phyloP scores from a whole-genome alignment of 148 eudicot species.

The Vaccinium corymbosum region DNA sequence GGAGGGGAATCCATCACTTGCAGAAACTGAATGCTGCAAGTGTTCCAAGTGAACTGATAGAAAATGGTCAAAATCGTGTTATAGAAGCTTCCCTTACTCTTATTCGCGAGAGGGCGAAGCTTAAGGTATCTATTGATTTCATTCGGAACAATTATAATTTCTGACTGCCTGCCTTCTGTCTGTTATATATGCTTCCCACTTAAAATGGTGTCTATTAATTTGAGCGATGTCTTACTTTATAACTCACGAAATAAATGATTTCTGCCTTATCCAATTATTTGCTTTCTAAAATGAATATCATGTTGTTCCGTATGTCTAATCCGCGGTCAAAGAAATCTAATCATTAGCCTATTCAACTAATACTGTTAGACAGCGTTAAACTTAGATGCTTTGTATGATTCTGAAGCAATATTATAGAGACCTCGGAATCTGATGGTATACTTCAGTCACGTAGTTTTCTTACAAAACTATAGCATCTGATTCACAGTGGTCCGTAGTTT shows the following conservation, averaged over 20 bases:
- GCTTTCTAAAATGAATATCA: not conserved
- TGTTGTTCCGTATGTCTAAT: not conserved
- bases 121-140: slow-evolving; percentile 50
- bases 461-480: not conserved
- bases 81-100: slow-evolving; percentile 96
- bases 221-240: not conserved
- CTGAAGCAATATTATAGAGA: not conserved
- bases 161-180: not conserved
- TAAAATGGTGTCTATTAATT: not conserved
- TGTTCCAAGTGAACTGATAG: slow-evolving; percentile 63
- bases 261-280: not conserved
- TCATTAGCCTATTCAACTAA: not conserved
- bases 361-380: not conserved
- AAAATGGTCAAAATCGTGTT: slow-evolving; percentile 80
- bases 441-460: not conserved
- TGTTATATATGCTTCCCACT: not conserved
- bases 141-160: not conserved
- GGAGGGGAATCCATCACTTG: slow-evolving; percentile 67
- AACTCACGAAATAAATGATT: not conserved
- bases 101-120: slow-evolving; percentile 94
- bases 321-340: not conserved
- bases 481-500: not conserved
- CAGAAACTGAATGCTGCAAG: slow-evolving; percentile 59
- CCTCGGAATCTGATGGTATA: not conserved
- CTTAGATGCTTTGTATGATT: not conserved